Conservation (phyloP, 2,329 filamentous ascomycete species). For the Botrytis fabae region DNA sequence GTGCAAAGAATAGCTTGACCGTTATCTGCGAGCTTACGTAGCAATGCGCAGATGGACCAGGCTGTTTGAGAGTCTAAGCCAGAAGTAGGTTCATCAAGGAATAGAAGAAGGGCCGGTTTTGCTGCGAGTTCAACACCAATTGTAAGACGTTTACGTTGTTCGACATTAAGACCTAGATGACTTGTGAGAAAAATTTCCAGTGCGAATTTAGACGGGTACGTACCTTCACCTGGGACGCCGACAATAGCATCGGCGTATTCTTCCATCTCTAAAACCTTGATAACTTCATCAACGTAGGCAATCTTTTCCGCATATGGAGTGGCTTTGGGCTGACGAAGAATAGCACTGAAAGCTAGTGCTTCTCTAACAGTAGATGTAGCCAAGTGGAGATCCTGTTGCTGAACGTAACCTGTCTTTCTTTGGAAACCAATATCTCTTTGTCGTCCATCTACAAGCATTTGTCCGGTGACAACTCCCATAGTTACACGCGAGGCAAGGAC, state of each 20-base stretch:
- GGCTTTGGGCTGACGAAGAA: constrained; percentile 78
- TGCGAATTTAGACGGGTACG: neutral
- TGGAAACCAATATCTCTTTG: constrained; percentile 81
- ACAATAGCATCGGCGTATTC: constrained; percentile 88
- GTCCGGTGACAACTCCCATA: constrained; percentile 84
- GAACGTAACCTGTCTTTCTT: constrained; percentile 80
- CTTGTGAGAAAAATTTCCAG: neutral
- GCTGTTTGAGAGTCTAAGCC: constrained; percentile 92
- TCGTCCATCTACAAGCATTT: constrained; percentile 68
- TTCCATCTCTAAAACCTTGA: constrained; percentile 87
- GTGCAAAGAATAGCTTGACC: constrained; percentile 96
- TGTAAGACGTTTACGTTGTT: constrained; percentile 75
- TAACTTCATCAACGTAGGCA: constrained; percentile 85
- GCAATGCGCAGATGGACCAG: constrained; percentile 84
- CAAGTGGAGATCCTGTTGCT: constrained; percentile 77
- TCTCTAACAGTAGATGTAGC: constrained; percentile 84
- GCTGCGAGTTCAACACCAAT: constrained; percentile 94
- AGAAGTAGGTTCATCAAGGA: constrained; percentile 93
- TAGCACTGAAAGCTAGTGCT: constrained; percentile 79
- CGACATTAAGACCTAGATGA: constrained; percentile 61
- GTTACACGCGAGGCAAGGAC: constrained; percentile 82
- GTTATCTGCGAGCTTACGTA: constrained; percentile 85
- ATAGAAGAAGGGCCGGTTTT: constrained; percentile 84
- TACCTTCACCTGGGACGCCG: constrained; percentile 79
- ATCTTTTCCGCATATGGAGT: constrained; percentile 76